Conservation (phyloP, 106 monocot genomes). For the Acanthochlamys bracteata region DNA sequence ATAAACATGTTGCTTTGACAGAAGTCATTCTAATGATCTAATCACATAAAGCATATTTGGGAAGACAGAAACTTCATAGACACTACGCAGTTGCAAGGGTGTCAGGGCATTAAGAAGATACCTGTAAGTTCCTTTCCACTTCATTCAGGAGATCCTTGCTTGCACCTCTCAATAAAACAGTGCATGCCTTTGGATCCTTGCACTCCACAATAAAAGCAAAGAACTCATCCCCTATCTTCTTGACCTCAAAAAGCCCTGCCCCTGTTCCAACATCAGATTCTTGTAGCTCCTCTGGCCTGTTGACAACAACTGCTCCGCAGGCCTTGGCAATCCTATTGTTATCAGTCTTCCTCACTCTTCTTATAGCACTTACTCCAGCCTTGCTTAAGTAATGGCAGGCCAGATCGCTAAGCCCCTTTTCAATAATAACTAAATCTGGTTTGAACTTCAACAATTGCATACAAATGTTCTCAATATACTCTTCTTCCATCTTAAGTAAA, state of each 20-base stretch:
- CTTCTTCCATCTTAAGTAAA: conserved; percentile 90
- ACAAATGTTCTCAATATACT: conserved; percentile 88
- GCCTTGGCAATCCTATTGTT: conserved; percentile 92
- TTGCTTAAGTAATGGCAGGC: conserved; percentile 90
- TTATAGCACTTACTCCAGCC: conserved; percentile 88
- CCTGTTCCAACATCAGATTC: conserved; percentile 96
- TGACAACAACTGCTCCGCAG: conserved; percentile 85
- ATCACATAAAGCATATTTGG: too few relatives aligned
- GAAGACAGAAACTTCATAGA: too few relatives aligned
- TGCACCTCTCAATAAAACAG: conserved; percentile 87
- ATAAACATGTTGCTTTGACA: too few relatives aligned
- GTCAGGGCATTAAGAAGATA: conserved; percentile 12
- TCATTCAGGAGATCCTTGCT: conserved; percentile 98
- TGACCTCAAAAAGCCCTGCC: conserved; percentile 90
- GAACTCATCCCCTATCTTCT: conserved; percentile 94
- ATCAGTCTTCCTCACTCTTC: conserved; percentile 81
- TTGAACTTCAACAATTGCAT: conserved; percentile 83
- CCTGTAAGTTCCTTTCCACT: conserved; percentile 97
- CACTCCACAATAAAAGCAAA: conserved; percentile 93
- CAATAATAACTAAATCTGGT: conserved; percentile 85
- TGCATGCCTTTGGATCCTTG: conserved; percentile 92
- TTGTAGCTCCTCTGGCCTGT: conserved; percentile 91
- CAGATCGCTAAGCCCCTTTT: conserved; percentile 93
- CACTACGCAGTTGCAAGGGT: too few relatives aligned
- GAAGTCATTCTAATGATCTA: too few relatives aligned